Evolutionary conservation across 2,329 filamentous ascomycete species (phyloP), one percentile per base, ranked within the genome.

Genomic region (Phialophora expanda): DNA sequence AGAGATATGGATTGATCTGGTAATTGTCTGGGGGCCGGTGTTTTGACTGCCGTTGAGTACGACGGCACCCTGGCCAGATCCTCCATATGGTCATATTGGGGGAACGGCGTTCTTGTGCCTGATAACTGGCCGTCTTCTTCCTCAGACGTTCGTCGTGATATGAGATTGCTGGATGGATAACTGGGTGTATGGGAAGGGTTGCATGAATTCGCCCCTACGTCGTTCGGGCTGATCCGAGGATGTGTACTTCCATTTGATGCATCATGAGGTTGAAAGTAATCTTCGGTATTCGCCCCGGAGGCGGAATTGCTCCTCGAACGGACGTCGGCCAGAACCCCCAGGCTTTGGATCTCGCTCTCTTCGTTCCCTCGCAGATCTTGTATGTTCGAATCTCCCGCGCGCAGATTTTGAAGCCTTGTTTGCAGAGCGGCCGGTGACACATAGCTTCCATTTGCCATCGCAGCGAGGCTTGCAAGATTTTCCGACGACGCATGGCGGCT

Each of bases 401-500:
- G 80, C 22, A 89, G 81, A 66, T 83, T 81, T 26, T 81, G 80
- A 41, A 89, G 80, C 64, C 94, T 87, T 73, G 87, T 88, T 68
- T 94, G 91, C 66, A 97, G 83, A 61, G 83, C 83, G n/a, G 78
- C 79, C 78, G 89, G 78, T 78, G 89, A 78, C 77, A 91, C 71
- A 86, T 84, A 65, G 79, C 84, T 34, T 83, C 84, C n/a, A 63
- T 81, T 79, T 5, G 81, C 79, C 28, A 83, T 73, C 6, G 79
- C 79, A 56, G 85, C 81, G 75, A 87, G 80, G 3, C 83, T 86
- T 56, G 86, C 82, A 26, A 98, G 82, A 74, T 97, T 94, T 73
- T 98, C 95, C 9, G 85, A 81, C 0, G 94, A 98, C 5, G 90
- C 89, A 55, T 89, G 86, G 63, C 92, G 88, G 61, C 85, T 87